Percentiles rank a stretch among this genome's conserved stretches.
phyloP scores from a whole-genome alignment of 352 stramenopile genomes.

The Phytophthora litchii region DNA sequence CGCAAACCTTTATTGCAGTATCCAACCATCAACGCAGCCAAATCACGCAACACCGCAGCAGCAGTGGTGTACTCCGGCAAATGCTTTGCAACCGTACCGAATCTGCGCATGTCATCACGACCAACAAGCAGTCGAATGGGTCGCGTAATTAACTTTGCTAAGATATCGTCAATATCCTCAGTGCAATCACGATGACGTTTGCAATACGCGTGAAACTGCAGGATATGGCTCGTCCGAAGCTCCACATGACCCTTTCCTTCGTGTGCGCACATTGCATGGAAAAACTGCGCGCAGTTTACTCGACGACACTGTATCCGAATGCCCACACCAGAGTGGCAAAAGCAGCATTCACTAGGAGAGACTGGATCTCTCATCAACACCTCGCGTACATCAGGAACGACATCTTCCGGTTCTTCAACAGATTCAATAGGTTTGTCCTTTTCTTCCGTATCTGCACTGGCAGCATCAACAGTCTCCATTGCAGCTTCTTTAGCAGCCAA shows the following conservation, averaged over 20 bases:
- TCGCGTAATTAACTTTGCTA: slow-evolving; percentile 61
- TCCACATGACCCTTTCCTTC: slow-evolving; percentile 50
- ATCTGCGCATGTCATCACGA: slow-evolving; percentile 55
- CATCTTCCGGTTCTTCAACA: slow-evolving; percentile 18
- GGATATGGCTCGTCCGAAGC: slow-evolving; percentile 36
- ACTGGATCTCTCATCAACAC: slow-evolving; percentile 26
- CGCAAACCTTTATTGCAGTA: slow-evolving; percentile 60
- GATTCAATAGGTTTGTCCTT: slow-evolving; percentile 2
- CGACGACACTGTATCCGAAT: slow-evolving; percentile 66
- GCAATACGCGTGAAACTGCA: slow-evolving; percentile 70
- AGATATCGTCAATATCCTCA: slow-evolving; percentile 46
- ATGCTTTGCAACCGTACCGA: slow-evolving; percentile 51
- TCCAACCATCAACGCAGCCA: slow-evolving; percentile 51
- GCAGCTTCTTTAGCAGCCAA: slow-evolving; percentile 12
- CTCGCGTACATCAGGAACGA: slow-evolving; percentile 5
- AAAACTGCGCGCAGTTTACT: slow-evolving; percentile 58
- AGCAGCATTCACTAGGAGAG: slow-evolving; percentile 46
- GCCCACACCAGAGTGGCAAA: slow-evolving; percentile 46
- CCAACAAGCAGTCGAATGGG: slow-evolving; percentile 53
- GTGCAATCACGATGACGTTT: slow-evolving; percentile 54
- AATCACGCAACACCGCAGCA: slow-evolving; percentile 44
- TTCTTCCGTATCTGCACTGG: slow-evolving; percentile 13
- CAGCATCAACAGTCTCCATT: not conserved
- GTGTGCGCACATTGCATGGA: slow-evolving; percentile 67
- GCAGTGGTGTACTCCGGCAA: slow-evolving; percentile 46